Percentiles rank a stretch among this genome's conserved stretches.
These are phyloP conservation scores for Kitagawia praeruptora DNA, from an alignment of 129 eudicot species.

Conservation along the genomic window DNA sequence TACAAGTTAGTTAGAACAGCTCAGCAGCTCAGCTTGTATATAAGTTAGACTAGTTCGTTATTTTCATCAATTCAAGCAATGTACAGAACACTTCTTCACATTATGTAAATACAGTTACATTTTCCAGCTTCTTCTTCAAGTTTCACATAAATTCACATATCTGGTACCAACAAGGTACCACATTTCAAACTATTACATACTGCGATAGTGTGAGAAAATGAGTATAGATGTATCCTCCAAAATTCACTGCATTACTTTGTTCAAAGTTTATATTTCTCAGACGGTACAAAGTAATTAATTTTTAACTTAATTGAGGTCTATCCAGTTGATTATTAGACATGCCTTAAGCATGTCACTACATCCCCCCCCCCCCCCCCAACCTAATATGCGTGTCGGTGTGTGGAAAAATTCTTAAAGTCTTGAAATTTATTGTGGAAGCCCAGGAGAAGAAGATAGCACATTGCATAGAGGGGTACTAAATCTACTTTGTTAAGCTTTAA, in stretches of 20 bases:
- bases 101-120: no score
- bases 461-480: background rate
- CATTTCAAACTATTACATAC: background rate
- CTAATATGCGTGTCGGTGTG: background rate
- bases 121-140: no score
- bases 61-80: no score
- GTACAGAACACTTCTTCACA: no score
- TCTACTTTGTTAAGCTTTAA: background rate
- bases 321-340: background rate
- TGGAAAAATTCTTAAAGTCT: background rate
- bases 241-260: no score
- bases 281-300: background rate
- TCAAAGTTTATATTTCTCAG: no score
- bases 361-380: background rate
- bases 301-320: background rate
- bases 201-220: background rate
- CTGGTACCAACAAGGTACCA: background rate
- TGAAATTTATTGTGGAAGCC: background rate
- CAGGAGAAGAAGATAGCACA: background rate
- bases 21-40: no score
- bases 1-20: no score
- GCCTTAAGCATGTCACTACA: no score
- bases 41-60: no score
- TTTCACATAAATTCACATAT: no score
- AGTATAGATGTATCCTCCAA: background rate